These are phyloP conservation scores for Fusarium sp. DNA, from an alignment of 2,329 filamentous ascomycete genomes.

Conservation along the genomic window DNA sequence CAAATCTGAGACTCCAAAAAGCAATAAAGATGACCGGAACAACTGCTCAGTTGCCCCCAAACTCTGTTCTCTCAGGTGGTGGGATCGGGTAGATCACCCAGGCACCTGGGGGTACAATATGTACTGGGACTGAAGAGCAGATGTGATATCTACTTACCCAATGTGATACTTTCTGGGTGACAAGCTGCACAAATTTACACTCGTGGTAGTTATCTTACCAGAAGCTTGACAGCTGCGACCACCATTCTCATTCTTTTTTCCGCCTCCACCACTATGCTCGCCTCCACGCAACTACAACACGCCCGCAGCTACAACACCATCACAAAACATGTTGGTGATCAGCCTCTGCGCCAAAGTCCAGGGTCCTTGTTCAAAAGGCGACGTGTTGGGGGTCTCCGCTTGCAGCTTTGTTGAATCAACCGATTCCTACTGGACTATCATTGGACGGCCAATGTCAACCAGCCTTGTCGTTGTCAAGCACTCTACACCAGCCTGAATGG, in stretches of 20 bases:
- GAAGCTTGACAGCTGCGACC: conserved; percentile 6
- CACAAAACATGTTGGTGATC: conserved; percentile 37
- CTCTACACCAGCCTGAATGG: conserved; percentile 7
- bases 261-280: conserved; percentile 12
- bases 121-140: conserved; percentile 1
- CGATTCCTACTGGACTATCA: conserved; percentile 1
- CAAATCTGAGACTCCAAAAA: conserved; percentile 9
- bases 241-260: conserved; percentile 2
- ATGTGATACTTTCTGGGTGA: conserved; percentile 2
- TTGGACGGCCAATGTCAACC: conserved; percentile 5
- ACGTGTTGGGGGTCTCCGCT: conserved; percentile 31
- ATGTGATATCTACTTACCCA: conserved; percentile 9
- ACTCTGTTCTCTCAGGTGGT: conserved; percentile 4
- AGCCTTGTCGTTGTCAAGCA: conserved; percentile 20
- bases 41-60: conserved; percentile 9
- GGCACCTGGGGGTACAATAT: conserved; percentile 8
- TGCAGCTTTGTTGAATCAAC: conserved; percentile 29
- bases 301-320: conserved; percentile 31
- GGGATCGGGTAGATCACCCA: conserved; percentile 8
- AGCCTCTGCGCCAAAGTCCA: conserved; percentile 41
- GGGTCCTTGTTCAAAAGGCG: conserved; percentile 30
- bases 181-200: background rate
- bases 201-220: conserved; percentile 2
- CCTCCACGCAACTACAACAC: conserved; percentile 22
- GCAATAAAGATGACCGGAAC: background rate